Percentiles rank a stretch among this genome's conserved stretches.
These are phyloP conservation scores for Carpinus viminea DNA, from an alignment of 306 rosid genomes.

Conservation along the genomic window DNA sequence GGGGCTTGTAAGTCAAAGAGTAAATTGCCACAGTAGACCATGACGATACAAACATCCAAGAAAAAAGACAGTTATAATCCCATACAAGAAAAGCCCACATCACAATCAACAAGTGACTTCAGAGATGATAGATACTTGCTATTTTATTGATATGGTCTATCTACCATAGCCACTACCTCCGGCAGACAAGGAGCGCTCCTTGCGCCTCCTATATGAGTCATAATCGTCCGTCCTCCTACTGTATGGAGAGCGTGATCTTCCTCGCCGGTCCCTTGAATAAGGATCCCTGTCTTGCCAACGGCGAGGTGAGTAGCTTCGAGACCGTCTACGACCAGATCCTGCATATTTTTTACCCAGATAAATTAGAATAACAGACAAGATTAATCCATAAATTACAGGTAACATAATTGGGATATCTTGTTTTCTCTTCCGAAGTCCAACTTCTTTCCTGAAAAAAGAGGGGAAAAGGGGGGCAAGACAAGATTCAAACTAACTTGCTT, in stretches of 20 bases:
- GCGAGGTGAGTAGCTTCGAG: constrained; percentile 44
- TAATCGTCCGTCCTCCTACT: constrained; percentile 32
- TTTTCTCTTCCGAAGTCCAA: not conserved
- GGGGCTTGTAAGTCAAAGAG: not conserved
- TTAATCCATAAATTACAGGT: not conserved
- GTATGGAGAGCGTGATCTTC: constrained; percentile 46
- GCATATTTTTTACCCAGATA: constrained; percentile 15
- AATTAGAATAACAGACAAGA: not conserved
- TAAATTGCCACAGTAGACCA: not conserved
- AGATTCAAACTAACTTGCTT: not conserved
- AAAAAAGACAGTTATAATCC: not conserved
- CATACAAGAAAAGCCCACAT: not conserved
- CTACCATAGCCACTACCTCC: constrained; percentile 19
- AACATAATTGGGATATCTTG: not conserved
- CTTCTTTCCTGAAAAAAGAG: not conserved
- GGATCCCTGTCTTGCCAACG: constrained; percentile 39
- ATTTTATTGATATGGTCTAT: not conserved
- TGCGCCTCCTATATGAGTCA: constrained; percentile 31
- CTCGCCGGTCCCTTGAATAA: constrained; percentile 37
- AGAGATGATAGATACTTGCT: not conserved
- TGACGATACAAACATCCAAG: constrained; percentile 1
- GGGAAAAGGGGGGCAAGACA: not conserved
- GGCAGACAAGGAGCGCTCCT: constrained; percentile 29
- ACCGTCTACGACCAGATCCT: constrained; percentile 38
- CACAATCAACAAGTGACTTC: not conserved